Base-by-base conservation (phyloP, 2,329 filamentous ascomycete species). In the Stromatinia cepivora region DNA sequence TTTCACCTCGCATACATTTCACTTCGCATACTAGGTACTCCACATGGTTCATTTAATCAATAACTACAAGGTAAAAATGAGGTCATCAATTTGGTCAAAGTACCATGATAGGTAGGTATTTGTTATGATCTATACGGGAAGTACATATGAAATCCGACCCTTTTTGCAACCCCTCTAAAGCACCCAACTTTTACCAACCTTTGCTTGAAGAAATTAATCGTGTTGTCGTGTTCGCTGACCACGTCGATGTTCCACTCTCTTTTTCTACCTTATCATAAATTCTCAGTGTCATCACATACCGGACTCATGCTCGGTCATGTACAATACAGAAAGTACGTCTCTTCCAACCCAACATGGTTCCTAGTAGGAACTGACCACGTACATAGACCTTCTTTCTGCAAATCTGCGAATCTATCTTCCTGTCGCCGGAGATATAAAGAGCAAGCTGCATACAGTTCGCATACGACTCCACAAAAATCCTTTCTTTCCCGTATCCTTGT, bases 101-200 rank as follows among this genome's bases (percentile, higher is more conserved):
- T 61, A 31, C 20, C 13, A 36, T 63, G 59, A 63, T 63, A 63
- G 59, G 59, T 63, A 63, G 59, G 59, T 63, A 63, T 63, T 28
- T 10, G n/a, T 17, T 17, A 36, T 36, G 22, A 45, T 48, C 22
- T 36, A 45, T 22, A 28, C 15, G 2, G 6, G 5, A 11, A 22
- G 25, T 31, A 17, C 5, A 39, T 48, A 52, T 52, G 46, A 22
- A 34, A 63, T 39, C 46, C 45, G 59, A 39, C 59, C 59, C 13
- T n/a, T 39, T 39, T 28, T 31, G 59, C 59, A 63, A 52, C 59
- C 59, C 17, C 5, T 54, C 1, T 17, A 31, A 15, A 31, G 0
- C 52, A 34, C 15, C 2, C 20, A 31, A 36, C 20, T 13, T 31
- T 31, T 15, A 10, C 9, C 45, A 62, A 62, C 45, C 58, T 62